Percentiles rank a stretch among this genome's conserved stretches.
Conservation (phyloP, 106 monocot genomes). For the Gastrodia elata region DNA sequence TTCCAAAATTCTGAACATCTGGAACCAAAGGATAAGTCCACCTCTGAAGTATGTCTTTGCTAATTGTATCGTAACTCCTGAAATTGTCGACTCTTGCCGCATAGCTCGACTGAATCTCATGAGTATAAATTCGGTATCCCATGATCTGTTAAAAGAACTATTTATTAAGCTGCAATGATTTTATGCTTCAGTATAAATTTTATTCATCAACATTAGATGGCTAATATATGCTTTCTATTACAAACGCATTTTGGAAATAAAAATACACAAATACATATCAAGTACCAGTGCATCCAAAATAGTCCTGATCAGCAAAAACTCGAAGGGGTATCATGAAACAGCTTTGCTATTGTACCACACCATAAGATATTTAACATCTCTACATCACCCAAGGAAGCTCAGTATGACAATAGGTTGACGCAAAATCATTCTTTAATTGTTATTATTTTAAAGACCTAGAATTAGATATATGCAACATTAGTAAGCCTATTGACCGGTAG, state of each 20-base stretch:
- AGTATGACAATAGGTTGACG: neutral
- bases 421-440: neutral
- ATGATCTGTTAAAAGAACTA: constrained; percentile 49
- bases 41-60: constrained; percentile 91
- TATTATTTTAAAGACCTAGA: neutral
- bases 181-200: neutral
- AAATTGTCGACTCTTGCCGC: constrained; percentile 94
- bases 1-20: constrained; percentile 57
- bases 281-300: neutral
- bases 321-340: neutral
- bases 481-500: neutral
- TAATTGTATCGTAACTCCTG: constrained; percentile 91
- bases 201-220: neutral
- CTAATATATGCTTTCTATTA: neutral
- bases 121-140: constrained; percentile 94
- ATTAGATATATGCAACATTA: neutral
- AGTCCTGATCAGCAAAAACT: neutral
- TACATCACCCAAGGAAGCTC: neutral
- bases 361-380: neutral
- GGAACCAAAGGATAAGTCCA: constrained; percentile 95
- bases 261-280: neutral
- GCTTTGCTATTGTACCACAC: neutral
- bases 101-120: constrained; percentile 87
- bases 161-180: neutral
- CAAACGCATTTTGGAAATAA: neutral